These are phyloP conservation scores for Pichia kluyveri DNA, from an alignment of 805 yeast genomes.

Conservation along the genomic window DNA sequence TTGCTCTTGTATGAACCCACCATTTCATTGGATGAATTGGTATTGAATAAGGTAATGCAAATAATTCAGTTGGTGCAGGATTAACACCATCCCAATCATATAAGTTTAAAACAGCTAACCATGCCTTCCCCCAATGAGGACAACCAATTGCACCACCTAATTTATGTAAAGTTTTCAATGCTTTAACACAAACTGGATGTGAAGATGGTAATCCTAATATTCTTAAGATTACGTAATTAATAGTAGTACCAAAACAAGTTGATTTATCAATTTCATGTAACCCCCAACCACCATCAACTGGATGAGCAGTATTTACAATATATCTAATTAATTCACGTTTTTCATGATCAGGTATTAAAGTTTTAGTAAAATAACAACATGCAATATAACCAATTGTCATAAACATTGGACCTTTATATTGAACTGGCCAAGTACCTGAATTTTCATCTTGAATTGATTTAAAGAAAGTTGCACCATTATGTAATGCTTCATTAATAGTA, in stretches of 20 bases:
- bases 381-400: slow-evolving; percentile 85
- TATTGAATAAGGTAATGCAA: slow-evolving; percentile 72
- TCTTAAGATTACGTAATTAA: slow-evolving; percentile 78
- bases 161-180: slow-evolving; percentile 56
- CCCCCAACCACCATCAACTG: slow-evolving; percentile 99
- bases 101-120: slow-evolving; percentile 72
- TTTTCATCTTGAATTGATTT: slow-evolving; percentile 58
- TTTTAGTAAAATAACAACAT: slow-evolving; percentile 59
- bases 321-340: slow-evolving; percentile 71
- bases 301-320: slow-evolving; percentile 85
- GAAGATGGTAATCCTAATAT: slow-evolving; percentile 64
- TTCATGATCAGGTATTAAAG: slow-evolving; percentile 58
- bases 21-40: slow-evolving; percentile 93
- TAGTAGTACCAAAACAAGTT: slow-evolving; percentile 89
- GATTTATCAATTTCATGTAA: slow-evolving; percentile 85
- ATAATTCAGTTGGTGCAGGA: slow-evolving; percentile 95
- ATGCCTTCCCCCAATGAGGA: slow-evolving; percentile 98
- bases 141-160: slow-evolving; percentile 85
- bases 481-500: slow-evolving; percentile 45
- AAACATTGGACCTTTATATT: slow-evolving; percentile 97
- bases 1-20: slow-evolving; percentile 98
- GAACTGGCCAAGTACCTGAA: slow-evolving; percentile 85
- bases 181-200: slow-evolving; percentile 73
- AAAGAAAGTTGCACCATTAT: slow-evolving; percentile 68
- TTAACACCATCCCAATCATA: slow-evolving; percentile 96